These are phyloP conservation scores for Penicillium argentinense DNA, from an alignment of 495 filamentous ascomycete species.

Conservation along the genomic window DNA sequence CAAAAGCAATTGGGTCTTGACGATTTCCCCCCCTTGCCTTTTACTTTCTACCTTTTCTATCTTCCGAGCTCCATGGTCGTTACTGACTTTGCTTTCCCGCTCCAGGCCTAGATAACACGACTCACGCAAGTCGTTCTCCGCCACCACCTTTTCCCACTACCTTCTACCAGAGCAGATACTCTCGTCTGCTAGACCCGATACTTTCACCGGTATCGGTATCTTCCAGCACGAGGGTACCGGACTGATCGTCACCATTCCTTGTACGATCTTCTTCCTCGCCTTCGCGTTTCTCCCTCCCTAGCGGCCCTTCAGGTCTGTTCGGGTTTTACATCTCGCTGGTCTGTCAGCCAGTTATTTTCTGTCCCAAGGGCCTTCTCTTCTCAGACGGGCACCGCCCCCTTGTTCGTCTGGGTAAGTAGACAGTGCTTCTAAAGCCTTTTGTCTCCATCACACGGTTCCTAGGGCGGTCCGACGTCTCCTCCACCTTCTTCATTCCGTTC, in stretches of 20 bases:
- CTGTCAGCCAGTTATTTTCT: constrained; percentile 57
- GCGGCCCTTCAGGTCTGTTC: constrained; percentile 52
- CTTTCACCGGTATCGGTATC: constrained; percentile 84
- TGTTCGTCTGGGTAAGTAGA: constrained; percentile 84
- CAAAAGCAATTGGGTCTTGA: not conserved
- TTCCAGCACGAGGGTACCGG: constrained; percentile 65
- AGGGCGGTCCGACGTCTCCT: constrained; percentile 32
- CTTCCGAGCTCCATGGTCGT: not conserved
- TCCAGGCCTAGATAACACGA: constrained; percentile 87
- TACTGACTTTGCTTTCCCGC: constrained; percentile 12
- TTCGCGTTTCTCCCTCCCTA: constrained; percentile 87
- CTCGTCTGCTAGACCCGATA: constrained; percentile 94
- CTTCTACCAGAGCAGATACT: constrained; percentile 58
- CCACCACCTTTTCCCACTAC: constrained; percentile 13
- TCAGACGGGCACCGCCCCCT: constrained; percentile 77
- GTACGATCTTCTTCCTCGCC: constrained; percentile 71
- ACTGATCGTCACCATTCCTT: constrained; percentile 81
- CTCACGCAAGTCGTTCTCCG: constrained; percentile 21
- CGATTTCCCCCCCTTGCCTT: not conserved
- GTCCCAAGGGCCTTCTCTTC: constrained; percentile 87
- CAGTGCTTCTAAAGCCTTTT: constrained; percentile 58
- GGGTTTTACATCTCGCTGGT: constrained; percentile 55
- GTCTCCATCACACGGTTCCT: constrained; percentile 25
- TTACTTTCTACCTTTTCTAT: constrained; percentile 8
- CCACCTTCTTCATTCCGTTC: constrained; percentile 17